Conservation (phyloP, 345 rosid species). For the Populus alba region DNA sequence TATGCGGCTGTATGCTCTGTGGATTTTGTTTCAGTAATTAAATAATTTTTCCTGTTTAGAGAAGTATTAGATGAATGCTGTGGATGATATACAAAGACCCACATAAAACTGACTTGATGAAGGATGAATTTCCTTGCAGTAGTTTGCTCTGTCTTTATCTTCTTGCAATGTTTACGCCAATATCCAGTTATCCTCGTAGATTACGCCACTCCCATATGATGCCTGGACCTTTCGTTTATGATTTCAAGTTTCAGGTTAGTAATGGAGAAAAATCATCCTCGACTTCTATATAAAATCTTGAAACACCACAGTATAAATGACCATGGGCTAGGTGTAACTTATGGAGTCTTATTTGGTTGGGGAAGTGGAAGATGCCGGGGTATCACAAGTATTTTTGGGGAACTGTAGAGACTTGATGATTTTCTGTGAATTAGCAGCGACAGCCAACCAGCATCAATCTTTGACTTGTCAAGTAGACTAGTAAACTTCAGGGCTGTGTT, state of each 20-base stretch:
- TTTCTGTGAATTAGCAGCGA: too few species aligned
- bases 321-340: not conserved
- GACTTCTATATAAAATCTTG: not conserved
- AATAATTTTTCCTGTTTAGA: not conserved
- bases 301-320: not conserved
- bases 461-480: too few species aligned
- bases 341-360: not conserved
- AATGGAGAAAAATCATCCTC: not conserved
- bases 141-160: not conserved
- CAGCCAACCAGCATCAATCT: too few species aligned
- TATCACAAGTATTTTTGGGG: not conserved
- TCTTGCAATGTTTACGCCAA: not conserved
- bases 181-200: not conserved
- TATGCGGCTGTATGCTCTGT: not conserved
- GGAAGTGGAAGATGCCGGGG: not conserved
- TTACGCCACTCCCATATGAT: not conserved
- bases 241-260: not conserved
- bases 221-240: not conserved
- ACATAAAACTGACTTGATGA: not conserved
- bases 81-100: not conserved
- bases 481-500: too few species aligned
- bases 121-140: not conserved
- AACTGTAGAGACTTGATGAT: not conserved
- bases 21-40: not conserved
- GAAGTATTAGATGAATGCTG: not conserved